These are phyloP conservation scores for Aschersonia sp. DNA, from an alignment of 2,329 filamentous ascomycete species.

Conservation along the genomic window DNA sequence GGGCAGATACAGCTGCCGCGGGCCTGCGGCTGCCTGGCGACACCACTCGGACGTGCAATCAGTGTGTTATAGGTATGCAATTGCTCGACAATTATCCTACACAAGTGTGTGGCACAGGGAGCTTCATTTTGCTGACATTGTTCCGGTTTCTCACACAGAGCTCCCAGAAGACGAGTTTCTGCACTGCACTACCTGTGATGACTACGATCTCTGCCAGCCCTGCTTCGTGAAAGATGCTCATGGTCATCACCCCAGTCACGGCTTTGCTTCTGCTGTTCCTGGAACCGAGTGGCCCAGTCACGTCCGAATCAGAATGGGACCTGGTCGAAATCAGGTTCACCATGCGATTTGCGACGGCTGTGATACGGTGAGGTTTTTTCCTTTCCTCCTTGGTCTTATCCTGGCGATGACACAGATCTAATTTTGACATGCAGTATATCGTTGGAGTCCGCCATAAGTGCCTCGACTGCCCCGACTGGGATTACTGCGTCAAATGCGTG, in stretches of 20 bases:
- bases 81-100: background rate
- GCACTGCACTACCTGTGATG: constrained; percentile 70
- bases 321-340: constrained; percentile 71
- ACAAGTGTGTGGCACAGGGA: background rate
- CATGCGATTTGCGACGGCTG: constrained; percentile 91
- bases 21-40: constrained; percentile 23
- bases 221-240: constrained; percentile 69
- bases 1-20: constrained; percentile 22
- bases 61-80: constrained; percentile 32
- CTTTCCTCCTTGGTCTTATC: background rate
- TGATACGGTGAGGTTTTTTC: constrained; percentile 32
- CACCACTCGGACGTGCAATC: constrained; percentile 53
- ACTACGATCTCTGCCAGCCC: constrained; percentile 79
- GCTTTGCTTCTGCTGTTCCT: constrained; percentile 54
- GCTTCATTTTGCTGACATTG: too few relatives aligned
- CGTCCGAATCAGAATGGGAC: constrained; percentile 53
- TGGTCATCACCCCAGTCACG: constrained; percentile 82
- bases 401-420: background rate
- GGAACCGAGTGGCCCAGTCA: constrained; percentile 46
- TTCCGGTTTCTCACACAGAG: constrained; percentile 25
- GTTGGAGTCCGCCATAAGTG: constrained; percentile 90
- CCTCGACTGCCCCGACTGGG: constrained; percentile 92
- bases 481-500: constrained; percentile 74
- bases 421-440: constrained; percentile 39
- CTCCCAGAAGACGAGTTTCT: constrained; percentile 68